Percentiles rank a stretch among this genome's conserved stretches.
Evolutionary conservation across 1,139 yeast genomes (phyloP).

Genomic region (Hansenula lynferdii): DNA sequence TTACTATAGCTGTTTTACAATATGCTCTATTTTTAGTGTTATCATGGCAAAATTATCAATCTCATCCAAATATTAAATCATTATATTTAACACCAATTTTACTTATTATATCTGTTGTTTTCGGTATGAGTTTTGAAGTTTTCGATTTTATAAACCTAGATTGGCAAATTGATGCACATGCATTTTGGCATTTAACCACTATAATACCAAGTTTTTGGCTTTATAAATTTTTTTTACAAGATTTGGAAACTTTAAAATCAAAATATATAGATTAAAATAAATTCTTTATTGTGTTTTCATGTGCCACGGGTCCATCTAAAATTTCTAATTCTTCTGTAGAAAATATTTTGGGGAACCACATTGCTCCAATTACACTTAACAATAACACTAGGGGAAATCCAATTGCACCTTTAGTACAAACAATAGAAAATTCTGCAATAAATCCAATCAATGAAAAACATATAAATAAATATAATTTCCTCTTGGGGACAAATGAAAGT

Average conservation of each 20-base stretch:
- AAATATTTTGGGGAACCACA: constrained; percentile 56
- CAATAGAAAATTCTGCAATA: constrained; percentile 78
- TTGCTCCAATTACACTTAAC: constrained; percentile 57
- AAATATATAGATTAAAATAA: constrained; percentile 18
- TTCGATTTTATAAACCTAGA: constrained; percentile 80
- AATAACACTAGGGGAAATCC: constrained; percentile 90
- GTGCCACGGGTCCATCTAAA: constrained; percentile 51
- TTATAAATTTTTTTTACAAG: constrained; percentile 31
- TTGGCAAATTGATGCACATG: constrained; percentile 83
- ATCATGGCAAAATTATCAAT: constrained; percentile 27
- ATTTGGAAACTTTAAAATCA: constrained; percentile 17
- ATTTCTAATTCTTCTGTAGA: constrained; percentile 53
- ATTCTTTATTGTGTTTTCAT: constrained; percentile 31
- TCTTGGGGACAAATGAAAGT: constrained; percentile 28
- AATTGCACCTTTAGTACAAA: constrained; percentile 85
- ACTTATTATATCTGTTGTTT: constrained; percentile 46
- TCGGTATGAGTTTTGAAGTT: constrained; percentile 83
- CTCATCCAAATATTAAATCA: constrained; percentile 10
- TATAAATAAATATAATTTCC: constrained; percentile 55
- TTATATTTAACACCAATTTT: constrained; percentile 41
- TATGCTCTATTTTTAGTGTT: constrained; percentile 38
- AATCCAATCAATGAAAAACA: constrained; percentile 60
- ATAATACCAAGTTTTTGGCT: constrained; percentile 49
- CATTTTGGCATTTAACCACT: constrained; percentile 86
- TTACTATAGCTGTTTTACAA: constrained; percentile 71